phyloP scores from a whole-genome alignment of 345 rosid species.

The Populus pruinosa region DNA sequence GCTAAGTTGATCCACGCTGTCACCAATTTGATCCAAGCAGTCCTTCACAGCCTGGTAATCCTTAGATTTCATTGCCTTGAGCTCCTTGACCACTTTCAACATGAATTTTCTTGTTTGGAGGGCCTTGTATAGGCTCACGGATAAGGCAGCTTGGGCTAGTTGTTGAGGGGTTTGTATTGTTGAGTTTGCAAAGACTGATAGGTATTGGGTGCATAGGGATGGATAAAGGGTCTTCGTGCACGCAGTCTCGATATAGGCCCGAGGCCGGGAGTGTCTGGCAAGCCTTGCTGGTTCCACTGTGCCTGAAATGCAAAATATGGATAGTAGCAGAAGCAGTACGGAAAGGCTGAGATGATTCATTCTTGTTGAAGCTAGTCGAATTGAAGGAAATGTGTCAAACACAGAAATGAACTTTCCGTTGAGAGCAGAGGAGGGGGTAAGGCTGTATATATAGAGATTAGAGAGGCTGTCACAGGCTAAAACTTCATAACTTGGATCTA shows the following conservation, averaged over 20 bases:
- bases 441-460: constrained; percentile 14
- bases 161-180: constrained; percentile 45
- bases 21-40: constrained; percentile 55
- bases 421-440: neutral
- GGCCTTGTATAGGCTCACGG: constrained; percentile 61
- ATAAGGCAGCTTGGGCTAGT: constrained; percentile 56
- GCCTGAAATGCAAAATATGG: constrained; percentile 10
- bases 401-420: neutral
- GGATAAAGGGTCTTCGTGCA: constrained; percentile 62
- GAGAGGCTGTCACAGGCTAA: constrained; percentile 15
- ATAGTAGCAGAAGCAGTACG: constrained; percentile 5
- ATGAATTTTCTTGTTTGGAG: constrained; percentile 46
- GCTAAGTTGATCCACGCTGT: constrained; percentile 52
- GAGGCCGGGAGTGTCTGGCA: constrained; percentile 2
- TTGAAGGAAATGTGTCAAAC: neutral
- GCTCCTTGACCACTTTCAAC: constrained; percentile 39
- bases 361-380: neutral
- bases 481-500: neutral
- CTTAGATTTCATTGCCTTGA: constrained; percentile 32
- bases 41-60: constrained; percentile 53
- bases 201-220: constrained; percentile 46
- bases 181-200: constrained; percentile 41
- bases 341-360: constrained; percentile 26
- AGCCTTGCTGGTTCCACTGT: constrained; percentile 15
- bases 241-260: constrained; percentile 39